These are phyloP conservation scores for Ambrosia artemisiifolia DNA, from an alignment of 129 eudicot species.

Conservation along the genomic window DNA sequence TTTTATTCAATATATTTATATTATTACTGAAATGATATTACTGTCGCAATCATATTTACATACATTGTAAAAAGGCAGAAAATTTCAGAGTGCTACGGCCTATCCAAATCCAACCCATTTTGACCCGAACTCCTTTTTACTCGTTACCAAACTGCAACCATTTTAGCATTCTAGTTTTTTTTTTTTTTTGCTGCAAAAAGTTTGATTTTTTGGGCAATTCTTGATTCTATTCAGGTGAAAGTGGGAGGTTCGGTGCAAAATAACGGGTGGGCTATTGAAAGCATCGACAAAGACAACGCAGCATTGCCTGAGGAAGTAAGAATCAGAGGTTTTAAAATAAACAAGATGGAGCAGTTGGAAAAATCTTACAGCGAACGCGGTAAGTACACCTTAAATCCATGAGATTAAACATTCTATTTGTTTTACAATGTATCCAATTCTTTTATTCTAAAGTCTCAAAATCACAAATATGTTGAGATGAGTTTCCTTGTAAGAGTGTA, in stretches of 20 bases:
- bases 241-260: slow-evolving; percentile 68
- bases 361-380: slow-evolving; percentile 55
- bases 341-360: slow-evolving; percentile 81
- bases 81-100: background rate
- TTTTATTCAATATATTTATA: background rate
- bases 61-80: background rate
- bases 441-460: background rate
- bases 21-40: background rate
- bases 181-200: background rate
- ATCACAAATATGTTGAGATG: slow-evolving; percentile 39
- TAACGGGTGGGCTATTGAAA: slow-evolving; percentile 75
- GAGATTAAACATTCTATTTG: slow-evolving; percentile 22
- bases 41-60: background rate
- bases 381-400: slow-evolving; percentile 50
- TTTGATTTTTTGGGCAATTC: background rate
- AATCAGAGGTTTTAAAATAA: slow-evolving; percentile 80
- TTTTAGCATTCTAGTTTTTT: background rate
- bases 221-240: slow-evolving; percentile 49
- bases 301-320: slow-evolving; percentile 73
- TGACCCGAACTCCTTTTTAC: background rate
- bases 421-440: background rate
- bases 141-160: background rate
- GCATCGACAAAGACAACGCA: slow-evolving; percentile 57
- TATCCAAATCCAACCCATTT: background rate
- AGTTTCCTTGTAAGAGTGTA: slow-evolving; percentile 68